phyloP scores from a whole-genome alignment of 805 yeast genomes.

The Suhomyces xylopsoci region DNA sequence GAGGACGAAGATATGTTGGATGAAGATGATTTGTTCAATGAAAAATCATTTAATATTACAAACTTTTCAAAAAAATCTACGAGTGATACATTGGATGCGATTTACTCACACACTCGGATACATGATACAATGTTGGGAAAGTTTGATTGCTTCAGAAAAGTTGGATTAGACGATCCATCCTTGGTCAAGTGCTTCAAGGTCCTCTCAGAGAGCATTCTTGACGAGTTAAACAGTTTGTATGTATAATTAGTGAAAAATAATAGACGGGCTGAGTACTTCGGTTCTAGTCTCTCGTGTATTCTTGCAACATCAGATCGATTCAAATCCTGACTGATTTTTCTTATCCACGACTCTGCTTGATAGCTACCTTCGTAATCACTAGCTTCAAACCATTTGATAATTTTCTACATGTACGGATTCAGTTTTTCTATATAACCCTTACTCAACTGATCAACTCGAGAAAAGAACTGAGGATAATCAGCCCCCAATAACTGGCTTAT shows the following conservation, averaged over 20 bases:
- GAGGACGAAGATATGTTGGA: constrained; percentile 10
- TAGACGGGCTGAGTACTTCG: neutral
- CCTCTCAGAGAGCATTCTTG: constrained; percentile 5
- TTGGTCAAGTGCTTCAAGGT: constrained; percentile 1
- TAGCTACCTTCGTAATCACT: neutral
- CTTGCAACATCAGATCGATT: neutral
- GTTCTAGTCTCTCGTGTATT: neutral
- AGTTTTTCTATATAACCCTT: too few relatives aligned
- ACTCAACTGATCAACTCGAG: too few relatives aligned
- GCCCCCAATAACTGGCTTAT: too few relatives aligned
- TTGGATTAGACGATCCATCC: neutral
- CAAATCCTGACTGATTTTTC: neutral
- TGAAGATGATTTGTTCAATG: constrained; percentile 8
- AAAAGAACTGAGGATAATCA: too few relatives aligned
- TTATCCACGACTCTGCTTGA: neutral
- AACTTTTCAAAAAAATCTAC: neutral
- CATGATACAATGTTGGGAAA: neutral
- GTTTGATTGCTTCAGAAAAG: neutral
- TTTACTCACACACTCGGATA: neutral
- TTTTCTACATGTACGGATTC: too few relatives aligned
- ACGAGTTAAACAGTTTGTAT: constrained; percentile 3
- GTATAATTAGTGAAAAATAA: neutral
- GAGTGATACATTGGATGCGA: neutral
- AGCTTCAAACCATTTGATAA: too few relatives aligned
- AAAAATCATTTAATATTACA: neutral